Evolutionary conservation across 179 eudicot genomes (phyloP), one percentile per base, ranked within the genome.

Genomic region (Camellia oleifera): DNA sequence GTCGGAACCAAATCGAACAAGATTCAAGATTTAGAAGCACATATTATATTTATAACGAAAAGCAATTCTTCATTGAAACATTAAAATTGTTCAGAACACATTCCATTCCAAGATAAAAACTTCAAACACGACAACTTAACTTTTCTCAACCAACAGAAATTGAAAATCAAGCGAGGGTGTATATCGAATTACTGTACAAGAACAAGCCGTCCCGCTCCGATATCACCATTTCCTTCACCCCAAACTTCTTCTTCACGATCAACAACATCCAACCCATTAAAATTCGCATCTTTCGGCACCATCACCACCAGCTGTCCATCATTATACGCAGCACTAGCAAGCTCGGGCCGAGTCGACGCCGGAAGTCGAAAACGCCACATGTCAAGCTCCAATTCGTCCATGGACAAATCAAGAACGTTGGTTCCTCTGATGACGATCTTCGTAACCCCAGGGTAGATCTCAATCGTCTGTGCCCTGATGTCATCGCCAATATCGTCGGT

Each of bases 351-450:
- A 3, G 97, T 89, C 64, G 81, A 78, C 6, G 79, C 84, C 52
- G 99, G 98, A 5, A 96, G 80, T 79, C 99, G 83, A 63, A 91
- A 94, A 85, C 98, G 77, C 99, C 99, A 96, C 72, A 86, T 78
- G 81, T 94, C 97, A 1, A 95, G 81, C 89, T 88, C 97, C 58
- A 92, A 54, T 69, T 80, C 95, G 44, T 83, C 83, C 54, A 83
- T 79, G 15, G 82, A 73, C 12, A 76, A 1, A 52, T 82, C 84
- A 4, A 81, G 23, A 11, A 79, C 79, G 50, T 81, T 58, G 57
- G 52, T 76, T 4, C 84, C 88, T 23, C 91, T 74, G 4, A 93
- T 83, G 23, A 93, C 93, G 67, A 95, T 85, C 90, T 94, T 94
- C 17, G 91, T 91, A 0, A 96, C 91, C 2, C 97, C 99, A 0